Conservation (phyloP, 2,329 filamentous ascomycete genomes). For the Taxawa tesnikishii region DNA sequence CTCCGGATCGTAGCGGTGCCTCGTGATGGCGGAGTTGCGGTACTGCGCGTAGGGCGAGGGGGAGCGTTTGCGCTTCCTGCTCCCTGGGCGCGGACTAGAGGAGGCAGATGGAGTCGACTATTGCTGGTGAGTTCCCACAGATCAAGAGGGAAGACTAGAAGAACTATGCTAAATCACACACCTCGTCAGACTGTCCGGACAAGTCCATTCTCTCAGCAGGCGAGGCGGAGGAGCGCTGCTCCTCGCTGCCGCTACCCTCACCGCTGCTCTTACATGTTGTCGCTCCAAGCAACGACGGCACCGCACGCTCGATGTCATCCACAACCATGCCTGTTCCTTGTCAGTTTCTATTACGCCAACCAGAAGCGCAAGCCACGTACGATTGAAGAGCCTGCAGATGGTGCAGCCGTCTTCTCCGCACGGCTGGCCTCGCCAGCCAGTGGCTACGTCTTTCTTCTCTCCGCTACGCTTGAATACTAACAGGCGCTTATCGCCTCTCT, state of each 20-base stretch:
- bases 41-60: background rate
- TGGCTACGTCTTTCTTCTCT: background rate
- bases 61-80: background rate
- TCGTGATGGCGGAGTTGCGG: background rate
- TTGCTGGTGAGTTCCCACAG: no score
- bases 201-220: no score
- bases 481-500: background rate
- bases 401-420: background rate
- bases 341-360: background rate
- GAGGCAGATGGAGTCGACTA: background rate
- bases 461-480: background rate
- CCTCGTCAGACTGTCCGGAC: background rate
- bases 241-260: background rate
- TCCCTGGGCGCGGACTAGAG: background rate
- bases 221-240: no score
- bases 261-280: background rate
- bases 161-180: no score
- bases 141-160: no score
- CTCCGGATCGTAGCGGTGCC: background rate
- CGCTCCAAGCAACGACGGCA: background rate
- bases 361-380: background rate
- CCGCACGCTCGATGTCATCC: background rate
- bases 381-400: background rate
- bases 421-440: background rate
- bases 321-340: background rate